Evolutionary conservation across 495 filamentous ascomycete genomes (phyloP).

Genomic region (Penicillium pancosmium): DNA sequence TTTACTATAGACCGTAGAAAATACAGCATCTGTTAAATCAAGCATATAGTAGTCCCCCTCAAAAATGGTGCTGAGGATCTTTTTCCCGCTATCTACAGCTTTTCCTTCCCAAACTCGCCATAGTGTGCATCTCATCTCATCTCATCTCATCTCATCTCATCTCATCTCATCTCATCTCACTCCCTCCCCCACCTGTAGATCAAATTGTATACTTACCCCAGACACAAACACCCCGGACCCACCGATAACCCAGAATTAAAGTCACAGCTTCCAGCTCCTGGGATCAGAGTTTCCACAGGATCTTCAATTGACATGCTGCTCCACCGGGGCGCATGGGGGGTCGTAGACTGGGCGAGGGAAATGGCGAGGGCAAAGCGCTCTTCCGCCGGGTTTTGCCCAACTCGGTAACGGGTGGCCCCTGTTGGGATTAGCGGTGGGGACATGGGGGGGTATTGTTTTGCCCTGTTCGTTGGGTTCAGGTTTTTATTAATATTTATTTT

Average conservation of each 20-base stretch:
- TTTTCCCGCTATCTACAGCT: background rate
- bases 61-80: background rate
- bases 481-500: background rate
- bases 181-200: background rate
- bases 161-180: background rate
- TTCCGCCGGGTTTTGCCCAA: constrained; percentile 14
- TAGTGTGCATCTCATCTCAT: background rate
- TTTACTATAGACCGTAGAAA: background rate
- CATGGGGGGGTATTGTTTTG: constrained; percentile 8
- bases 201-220: constrained; percentile 13
- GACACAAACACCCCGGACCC: constrained; percentile 12
- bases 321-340: constrained; percentile 15
- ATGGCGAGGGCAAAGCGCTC: constrained; percentile 25
- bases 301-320: constrained; percentile 12
- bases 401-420: constrained; percentile 8
- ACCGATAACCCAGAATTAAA: background rate
- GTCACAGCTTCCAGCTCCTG: constrained; percentile 5
- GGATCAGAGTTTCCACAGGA: constrained; percentile 15
- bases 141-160: too few species aligned
- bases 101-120: background rate
- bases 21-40: constrained; percentile 13
- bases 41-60: background rate
- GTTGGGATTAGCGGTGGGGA: constrained; percentile 10
- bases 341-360: background rate
- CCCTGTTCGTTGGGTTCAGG: background rate